Evolutionary conservation across 495 filamentous ascomycete species (phyloP).

Genomic region (Lepraria neglecta): DNA sequence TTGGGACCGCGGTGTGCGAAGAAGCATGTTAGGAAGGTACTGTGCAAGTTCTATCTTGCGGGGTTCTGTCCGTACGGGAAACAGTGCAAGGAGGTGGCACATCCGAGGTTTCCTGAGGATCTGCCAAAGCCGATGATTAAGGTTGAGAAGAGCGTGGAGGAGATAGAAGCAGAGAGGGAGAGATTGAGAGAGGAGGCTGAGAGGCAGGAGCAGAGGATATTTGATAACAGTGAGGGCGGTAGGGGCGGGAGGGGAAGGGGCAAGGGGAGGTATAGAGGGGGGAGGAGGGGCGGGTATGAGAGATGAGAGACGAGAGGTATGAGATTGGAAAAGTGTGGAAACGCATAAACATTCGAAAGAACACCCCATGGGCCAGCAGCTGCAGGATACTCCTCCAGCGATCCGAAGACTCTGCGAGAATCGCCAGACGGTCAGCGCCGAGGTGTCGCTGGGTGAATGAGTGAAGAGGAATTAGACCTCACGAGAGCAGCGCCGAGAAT

Average conservation of each 20-base stretch:
- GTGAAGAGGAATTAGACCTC: no score
- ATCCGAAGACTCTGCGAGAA: no score
- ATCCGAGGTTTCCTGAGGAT: conserved; percentile 67
- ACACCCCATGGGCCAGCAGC: not conserved
- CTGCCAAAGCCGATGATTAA: conserved; percentile 66
- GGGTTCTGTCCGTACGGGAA: conserved; percentile 91
- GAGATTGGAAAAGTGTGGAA: not conserved
- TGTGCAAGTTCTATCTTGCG: conserved; percentile 83
- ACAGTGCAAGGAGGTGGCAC: conserved; percentile 67
- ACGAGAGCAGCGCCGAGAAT: no score
- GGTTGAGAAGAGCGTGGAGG: conserved; percentile 55
- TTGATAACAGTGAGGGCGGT: conserved; percentile 30
- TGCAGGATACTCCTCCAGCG: no score
- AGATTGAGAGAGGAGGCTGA: conserved; percentile 51
- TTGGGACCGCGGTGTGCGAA: conserved; percentile 80
- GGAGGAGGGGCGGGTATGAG: conserved; percentile 40
- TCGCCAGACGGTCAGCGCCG: no score
- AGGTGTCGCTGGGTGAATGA: no score
- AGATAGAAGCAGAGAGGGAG: conserved; percentile 51
- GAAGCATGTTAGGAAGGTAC: conserved; percentile 65
- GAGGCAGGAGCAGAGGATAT: conserved; percentile 45
- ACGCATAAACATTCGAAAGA: not conserved
- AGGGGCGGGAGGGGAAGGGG: conserved; percentile 35
- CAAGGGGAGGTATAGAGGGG: conserved; percentile 42
- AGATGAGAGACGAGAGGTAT: conserved; percentile 1